Base-by-base conservation (phyloP, 2,329 filamentous ascomycete genomes). In the Trichoderma cornu-damae region DNA sequence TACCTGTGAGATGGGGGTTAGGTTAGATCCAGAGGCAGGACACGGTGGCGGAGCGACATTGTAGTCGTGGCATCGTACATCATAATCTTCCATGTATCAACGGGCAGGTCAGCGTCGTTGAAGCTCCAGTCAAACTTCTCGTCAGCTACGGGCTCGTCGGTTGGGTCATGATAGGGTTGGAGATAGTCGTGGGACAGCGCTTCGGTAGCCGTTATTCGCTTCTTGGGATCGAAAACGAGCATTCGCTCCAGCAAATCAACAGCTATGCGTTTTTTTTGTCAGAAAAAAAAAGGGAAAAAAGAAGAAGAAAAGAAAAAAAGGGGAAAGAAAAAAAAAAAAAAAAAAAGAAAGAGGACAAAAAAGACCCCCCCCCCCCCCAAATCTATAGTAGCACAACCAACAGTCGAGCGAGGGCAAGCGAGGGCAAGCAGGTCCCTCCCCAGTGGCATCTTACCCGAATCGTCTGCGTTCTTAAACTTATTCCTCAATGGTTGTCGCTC, bases 61-160 rank as follows among this genome's bases (percentile, higher is more conserved):
- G 20, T 14, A 4, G 44, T 20, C 12, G 5, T 20, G 16, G 16
- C 20, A 20, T 72, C 88, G 70, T 80, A 96, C 94, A 99, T 99
- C 94, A 97, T 99, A 71, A 99, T 96, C 79, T 99, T 99, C 94
- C 94, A 99, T n/a, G 92, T 96, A 70, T 99, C 94, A 50, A 97
- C 92, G 1, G 94, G 93, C 58, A 99, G 79, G 70, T 99, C 94
- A 47, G 93, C 94, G 67, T 99, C 94, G 73, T 97, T 97, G 77
- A 99, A 99, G 54, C 92, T 96, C 94, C 94, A 99, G 72, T 99
- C 94, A 68, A 99, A 99, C 77, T 96, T 96, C 79, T 96, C 92
- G 61, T 96, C 90, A 20, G 94, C 90, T 14, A 91, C 86, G 1
- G 94, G 94, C 79, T 99, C 94, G 69, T 99, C 94, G 43, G 89